phyloP scores from a whole-genome alignment of 2,329 filamentous ascomycete genomes.

The Colletotrichum chrysophilum region DNA sequence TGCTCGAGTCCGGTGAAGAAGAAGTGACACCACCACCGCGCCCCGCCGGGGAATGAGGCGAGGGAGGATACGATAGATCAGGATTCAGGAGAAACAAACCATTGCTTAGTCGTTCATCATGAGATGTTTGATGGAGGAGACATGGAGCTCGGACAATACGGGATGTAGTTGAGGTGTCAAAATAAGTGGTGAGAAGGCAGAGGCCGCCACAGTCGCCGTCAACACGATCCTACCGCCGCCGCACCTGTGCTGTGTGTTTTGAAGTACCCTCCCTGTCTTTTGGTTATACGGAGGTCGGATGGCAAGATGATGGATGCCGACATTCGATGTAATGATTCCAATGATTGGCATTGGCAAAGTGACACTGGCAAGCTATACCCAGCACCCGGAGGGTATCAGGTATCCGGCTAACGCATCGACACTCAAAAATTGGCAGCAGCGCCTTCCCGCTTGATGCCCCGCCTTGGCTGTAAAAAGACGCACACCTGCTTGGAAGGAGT shows the following conservation, averaged over 20 bases:
- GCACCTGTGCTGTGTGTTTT: no score
- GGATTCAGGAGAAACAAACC: neutral
- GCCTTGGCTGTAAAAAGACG: conserved; percentile 20
- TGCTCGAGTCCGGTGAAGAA: neutral
- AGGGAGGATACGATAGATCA: neutral
- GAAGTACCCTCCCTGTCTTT: no score
- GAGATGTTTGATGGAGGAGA: neutral
- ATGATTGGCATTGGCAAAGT: no score
- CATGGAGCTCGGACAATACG: neutral
- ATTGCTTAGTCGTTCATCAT: neutral
- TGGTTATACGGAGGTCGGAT: neutral
- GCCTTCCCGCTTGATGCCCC: conserved; percentile 8
- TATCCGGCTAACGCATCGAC: conserved; percentile 8
- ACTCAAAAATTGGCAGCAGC: neutral
- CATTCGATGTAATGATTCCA: no score
- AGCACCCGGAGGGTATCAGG: neutral
- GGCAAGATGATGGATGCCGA: neutral
- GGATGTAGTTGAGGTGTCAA: conserved; percentile 1
- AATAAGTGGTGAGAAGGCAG: conserved; percentile 4
- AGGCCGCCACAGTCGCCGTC: neutral
- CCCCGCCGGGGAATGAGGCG: neutral
- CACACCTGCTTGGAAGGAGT: conserved; percentile 18
- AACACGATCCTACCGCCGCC: neutral
- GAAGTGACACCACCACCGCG: neutral
- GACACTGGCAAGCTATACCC: neutral